Percentiles rank a stretch among this genome's conserved stretches.
Evolutionary conservation across 345 rosid species (phyloP).

Genomic region (Eutrema heterophyllum): DNA sequence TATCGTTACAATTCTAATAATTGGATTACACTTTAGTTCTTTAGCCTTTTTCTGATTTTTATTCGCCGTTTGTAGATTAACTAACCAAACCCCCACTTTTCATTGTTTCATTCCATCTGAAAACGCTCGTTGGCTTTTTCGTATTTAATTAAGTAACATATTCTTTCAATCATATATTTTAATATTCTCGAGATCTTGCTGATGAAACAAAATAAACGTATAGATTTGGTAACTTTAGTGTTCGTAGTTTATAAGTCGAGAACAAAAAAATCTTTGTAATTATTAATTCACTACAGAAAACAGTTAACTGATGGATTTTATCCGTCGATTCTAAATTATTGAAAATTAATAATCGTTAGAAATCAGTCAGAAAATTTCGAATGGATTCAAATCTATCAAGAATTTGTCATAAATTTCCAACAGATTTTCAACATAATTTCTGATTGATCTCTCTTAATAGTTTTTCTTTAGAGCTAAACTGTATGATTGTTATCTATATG

Average conservation of each 20-base stretch:
- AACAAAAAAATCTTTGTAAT: background rate
- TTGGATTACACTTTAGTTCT: conserved; percentile 16
- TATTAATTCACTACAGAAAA: background rate
- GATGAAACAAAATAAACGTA: background rate
- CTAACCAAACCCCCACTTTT: conserved; percentile 31
- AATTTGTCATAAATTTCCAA: too few relatives aligned
- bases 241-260: background rate
- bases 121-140: conserved; percentile 17
- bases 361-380: too few relatives aligned
- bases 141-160: background rate
- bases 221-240: background rate
- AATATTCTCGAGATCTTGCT: background rate
- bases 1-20: conserved; percentile 20
- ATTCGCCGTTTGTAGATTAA: conserved; percentile 25
- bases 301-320: too few relatives aligned
- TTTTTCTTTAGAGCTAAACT: too few relatives aligned
- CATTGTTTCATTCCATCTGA: conserved; percentile 10
- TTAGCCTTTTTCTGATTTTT: conserved; percentile 27
- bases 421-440: too few relatives aligned
- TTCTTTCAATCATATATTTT: conserved; percentile 7
- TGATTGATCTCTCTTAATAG: too few relatives aligned
- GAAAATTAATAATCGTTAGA: too few relatives aligned
- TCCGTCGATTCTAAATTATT: too few relatives aligned
- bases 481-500: too few relatives aligned
- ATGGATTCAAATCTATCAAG: too few relatives aligned